Base-by-base conservation (phyloP, 177 flowering plant genomes). In the Vitis hybrid region DNA sequence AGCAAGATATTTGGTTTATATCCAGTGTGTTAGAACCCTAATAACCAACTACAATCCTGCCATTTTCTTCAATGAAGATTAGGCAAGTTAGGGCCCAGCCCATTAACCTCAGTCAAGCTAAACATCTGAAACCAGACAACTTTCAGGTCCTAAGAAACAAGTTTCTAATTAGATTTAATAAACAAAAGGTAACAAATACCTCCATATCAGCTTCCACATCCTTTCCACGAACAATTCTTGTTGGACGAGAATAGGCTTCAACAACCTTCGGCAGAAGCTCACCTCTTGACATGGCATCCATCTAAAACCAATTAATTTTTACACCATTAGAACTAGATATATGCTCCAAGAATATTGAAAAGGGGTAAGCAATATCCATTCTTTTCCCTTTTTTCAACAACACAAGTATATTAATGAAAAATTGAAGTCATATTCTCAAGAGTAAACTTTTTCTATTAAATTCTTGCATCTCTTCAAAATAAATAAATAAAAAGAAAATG, bases 161-260 rank as follows among this genome's bases (percentile, higher is more conserved):
- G 14, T 21, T 26, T 21, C 26, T 53, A 2, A 31, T 55, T 14
- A 21, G 26, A 22, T 2, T 48, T 5, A 39, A 55, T 13, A 19
- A 18, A 3, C n/a, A 13, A 39, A 21, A 56, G 45, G 51, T 29
- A 13, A 21, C 29, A 29, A 60, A 48, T 80, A 94, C 98, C 98
- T 87, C 88, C 60, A 66, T 15, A 73, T 86, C 78, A 81, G 66
- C 60, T 67, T 79, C 88, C 21, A 87, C 71, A 68, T 85, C 88
- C 87, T 95, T 95, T 64, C 97, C 98, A 29, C 93, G 91, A 49
- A 90, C 91, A 69, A 95, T 95, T 83, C 94, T 91, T n/a, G 99
- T 88, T 51, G 99, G 99, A 60, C 98, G 92, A 65, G 97, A 91
- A 79, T 95, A 95, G 45, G 96, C 97, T 83, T 92, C 93, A 68